Base-by-base conservation (phyloP, 768 basidiomycete species). In the Kwoniella sp. region DNA sequence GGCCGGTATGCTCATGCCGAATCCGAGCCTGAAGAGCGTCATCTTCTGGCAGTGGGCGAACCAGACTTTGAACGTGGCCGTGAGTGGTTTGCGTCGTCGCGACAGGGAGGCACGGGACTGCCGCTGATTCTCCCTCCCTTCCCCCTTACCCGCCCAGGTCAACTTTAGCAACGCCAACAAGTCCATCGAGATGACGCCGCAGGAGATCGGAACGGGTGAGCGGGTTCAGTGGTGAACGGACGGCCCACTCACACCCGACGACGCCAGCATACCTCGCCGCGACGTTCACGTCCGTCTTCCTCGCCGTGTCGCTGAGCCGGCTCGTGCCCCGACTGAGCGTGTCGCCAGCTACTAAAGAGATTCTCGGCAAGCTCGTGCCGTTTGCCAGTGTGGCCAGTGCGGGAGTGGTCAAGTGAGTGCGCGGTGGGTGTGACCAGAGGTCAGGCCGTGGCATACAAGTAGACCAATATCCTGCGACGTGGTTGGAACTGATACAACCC, bases 1-100 rank as follows among this genome's bases (percentile, higher is more conserved):
- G 70, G 76, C 73, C 8, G 76, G 77, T 17, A 76, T 78, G 77
- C 70, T 78, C 48, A 75, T 73, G 72, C 77, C 77, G 6, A 76
- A 76, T 47, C 67, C 74, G 9, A 59, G 60, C 15, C 55, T 77
- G 29, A 52, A 50, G 20, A 63, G 63, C 31, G 60, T 64, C 33
- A 65, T 71, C 46, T 69, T 72, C 57, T 72, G 70, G 65, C 70
- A 71, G 53, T 71, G 63, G 73, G 70, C 70, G 3, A 78, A 78
- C 57, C 77, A 77, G 61, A 67, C 67, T 1, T 51, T 77, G 14
- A 77, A 77, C 59, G 75, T 75, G 40, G 69, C 67, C 8, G 59
- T 60, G n/a, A 57, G 67, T 55, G 52, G 2, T n/a, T 39, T 27
- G n/a, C 32, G 9, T 57, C 28, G 15, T 25, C 7, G 19, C 2